A percentile compares a stretch with the other conserved stretches of the same genome.
These are phyloP conservation scores for Avena sativa DNA, from an alignment of 176 grass and related monocot species.

Conservation along the genomic window DNA sequence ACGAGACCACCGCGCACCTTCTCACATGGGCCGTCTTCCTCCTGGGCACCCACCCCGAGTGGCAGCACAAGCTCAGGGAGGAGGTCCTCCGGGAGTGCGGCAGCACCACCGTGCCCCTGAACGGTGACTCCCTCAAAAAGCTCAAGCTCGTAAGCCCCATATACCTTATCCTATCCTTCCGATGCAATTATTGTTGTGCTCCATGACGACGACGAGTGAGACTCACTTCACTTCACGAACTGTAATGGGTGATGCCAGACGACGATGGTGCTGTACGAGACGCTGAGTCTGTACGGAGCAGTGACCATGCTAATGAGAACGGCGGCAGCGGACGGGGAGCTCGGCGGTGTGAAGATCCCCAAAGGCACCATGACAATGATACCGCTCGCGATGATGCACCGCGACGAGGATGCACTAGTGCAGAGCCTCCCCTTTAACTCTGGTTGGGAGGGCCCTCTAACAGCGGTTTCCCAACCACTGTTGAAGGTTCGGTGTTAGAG, in stretches of 20 bases:
- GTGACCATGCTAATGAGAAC: neutral
- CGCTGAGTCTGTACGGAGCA: slow-evolving; percentile 40
- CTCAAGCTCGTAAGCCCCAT: slow-evolving; percentile 42
- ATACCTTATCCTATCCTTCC: neutral
- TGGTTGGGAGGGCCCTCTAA: too few relatives aligned
- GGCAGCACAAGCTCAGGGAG: slow-evolving; percentile 55
- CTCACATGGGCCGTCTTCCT: slow-evolving; percentile 60
- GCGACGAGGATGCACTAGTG: slow-evolving; percentile 38
- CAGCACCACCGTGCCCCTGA: neutral
- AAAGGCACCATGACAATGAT: neutral
- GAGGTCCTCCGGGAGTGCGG: slow-evolving; percentile 55
- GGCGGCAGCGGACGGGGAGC: slow-evolving; percentile 29
- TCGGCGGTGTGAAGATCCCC: slow-evolving; percentile 42
- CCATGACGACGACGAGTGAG: neutral
- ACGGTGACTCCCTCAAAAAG: slow-evolving; percentile 47
- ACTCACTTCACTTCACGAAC: neutral
- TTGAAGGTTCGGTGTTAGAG: too few relatives aligned
- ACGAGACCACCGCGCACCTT: slow-evolving; percentile 55
- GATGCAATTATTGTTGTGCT: neutral
- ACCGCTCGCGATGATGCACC: neutral
- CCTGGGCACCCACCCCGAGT: slow-evolving; percentile 49
- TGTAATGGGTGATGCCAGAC: neutral
- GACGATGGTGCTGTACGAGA: slow-evolving; percentile 61
- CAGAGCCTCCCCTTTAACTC: too few relatives aligned
- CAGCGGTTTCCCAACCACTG: too few relatives aligned